A percentile compares a stretch with the other conserved stretches of the same genome.
phyloP scores from a whole-genome alignment of 495 filamentous ascomycete genomes.

The Penicillium alfredii region DNA sequence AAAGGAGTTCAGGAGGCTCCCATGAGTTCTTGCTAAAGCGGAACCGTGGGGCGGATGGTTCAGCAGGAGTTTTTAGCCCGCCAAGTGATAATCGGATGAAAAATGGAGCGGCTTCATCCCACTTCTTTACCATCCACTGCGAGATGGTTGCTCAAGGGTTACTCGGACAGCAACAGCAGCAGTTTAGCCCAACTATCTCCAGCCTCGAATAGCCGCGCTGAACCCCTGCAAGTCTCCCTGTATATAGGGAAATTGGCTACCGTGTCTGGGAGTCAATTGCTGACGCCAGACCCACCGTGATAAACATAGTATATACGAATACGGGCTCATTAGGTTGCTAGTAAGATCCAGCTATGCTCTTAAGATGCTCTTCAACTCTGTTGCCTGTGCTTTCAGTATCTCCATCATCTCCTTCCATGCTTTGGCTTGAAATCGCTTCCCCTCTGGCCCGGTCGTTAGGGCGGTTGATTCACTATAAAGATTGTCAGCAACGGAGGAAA shows the following conservation, averaged over 20 bases:
- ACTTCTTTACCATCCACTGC: background rate
- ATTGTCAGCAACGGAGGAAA: slow-evolving; percentile 8
- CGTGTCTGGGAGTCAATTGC: no score
- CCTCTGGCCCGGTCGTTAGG: slow-evolving; percentile 28
- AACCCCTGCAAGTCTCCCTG: no score
- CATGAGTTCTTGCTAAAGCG: slow-evolving; percentile 19
- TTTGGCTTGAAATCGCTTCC: slow-evolving; percentile 30
- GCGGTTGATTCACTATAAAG: slow-evolving; percentile 33
- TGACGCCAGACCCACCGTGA: no score
- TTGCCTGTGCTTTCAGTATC: slow-evolving; percentile 24
- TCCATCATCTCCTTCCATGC: slow-evolving; percentile 38
- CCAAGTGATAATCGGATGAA: slow-evolving; percentile 10
- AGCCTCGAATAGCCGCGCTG: no score
- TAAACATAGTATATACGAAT: no score
- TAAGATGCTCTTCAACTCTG: slow-evolving; percentile 16
- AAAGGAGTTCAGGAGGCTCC: slow-evolving; percentile 7
- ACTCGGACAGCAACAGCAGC: no score
- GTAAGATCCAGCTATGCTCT: no score
- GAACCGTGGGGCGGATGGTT: slow-evolving; percentile 28
- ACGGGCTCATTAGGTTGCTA: no score
- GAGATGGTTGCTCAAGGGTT: no score
- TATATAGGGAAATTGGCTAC: no score
- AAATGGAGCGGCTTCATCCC: no score
- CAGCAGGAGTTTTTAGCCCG: slow-evolving; percentile 11
- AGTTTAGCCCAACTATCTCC: no score